Conservation (phyloP, 225 moss, liverwort and hornwort species). For the Climacium dendroides region DNA sequence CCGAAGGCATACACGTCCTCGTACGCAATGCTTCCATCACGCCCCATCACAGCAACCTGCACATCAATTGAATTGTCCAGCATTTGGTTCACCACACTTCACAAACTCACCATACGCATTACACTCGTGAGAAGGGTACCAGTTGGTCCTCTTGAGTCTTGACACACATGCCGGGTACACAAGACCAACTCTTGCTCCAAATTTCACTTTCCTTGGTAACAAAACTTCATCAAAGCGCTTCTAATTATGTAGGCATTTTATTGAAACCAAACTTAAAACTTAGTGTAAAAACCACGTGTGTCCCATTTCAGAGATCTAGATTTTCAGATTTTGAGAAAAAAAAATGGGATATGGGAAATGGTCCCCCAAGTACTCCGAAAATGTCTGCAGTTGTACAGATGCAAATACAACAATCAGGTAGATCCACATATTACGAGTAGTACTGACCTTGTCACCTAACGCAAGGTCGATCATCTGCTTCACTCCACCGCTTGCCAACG, state of each 20-base stretch:
- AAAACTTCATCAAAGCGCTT: no score
- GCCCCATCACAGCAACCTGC: constrained; percentile 10
- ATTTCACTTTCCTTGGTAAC: neutral
- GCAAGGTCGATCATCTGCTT: neutral
- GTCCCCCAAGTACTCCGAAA: neutral
- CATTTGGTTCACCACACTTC: neutral
- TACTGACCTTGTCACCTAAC: neutral
- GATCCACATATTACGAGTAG: neutral
- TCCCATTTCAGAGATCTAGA: neutral
- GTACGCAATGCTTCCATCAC: neutral
- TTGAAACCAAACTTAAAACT: neutral
- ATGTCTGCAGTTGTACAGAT: neutral
- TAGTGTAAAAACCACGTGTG: neutral
- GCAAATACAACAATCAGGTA: neutral
- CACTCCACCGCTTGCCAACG: neutral
- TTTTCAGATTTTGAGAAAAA: neutral
- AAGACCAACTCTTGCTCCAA: neutral
- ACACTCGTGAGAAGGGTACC: neutral
- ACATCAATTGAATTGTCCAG: neutral
- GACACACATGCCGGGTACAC: neutral
- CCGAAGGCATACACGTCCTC: constrained; percentile 36
- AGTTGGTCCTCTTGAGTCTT: no score
- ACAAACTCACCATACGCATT: neutral
- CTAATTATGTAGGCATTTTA: no score
- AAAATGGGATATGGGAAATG: neutral